These are phyloP conservation scores for Kodamaea arcana DNA, from an alignment of 1,139 yeast genomes.

Conservation along the genomic window DNA sequence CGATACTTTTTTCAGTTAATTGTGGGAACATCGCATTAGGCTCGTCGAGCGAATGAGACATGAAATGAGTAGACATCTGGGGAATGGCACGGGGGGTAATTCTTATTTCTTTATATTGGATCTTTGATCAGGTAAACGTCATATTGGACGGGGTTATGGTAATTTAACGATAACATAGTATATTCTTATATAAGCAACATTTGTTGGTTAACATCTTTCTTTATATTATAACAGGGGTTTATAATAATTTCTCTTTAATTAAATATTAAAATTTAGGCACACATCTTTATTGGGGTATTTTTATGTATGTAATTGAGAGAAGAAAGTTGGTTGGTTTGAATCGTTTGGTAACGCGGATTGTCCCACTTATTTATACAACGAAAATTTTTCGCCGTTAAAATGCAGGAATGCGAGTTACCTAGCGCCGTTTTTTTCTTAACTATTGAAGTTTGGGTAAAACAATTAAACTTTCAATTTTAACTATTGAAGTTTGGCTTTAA, in stretches of 20 bases:
- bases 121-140: constrained; percentile 19
- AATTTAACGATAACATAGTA: constrained; percentile 23
- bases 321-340: constrained; percentile 7
- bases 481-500: constrained; percentile 27
- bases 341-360: too few species aligned
- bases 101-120: constrained; percentile 2
- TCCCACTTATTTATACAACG: too few species aligned
- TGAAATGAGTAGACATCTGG: constrained; percentile 7
- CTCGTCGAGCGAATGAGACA: constrained; percentile 7
- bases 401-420: too few species aligned
- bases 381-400: too few species aligned
- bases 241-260: constrained; percentile 9
- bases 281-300: constrained; percentile 21
- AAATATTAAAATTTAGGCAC: constrained; percentile 28
- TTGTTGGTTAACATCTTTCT: constrained; percentile 7
- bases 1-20: constrained; percentile 3
- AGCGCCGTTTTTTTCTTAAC: neutral
- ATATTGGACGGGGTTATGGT: constrained; percentile 10
- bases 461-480: constrained; percentile 6
- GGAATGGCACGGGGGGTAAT: constrained; percentile 2
- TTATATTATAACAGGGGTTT: constrained; percentile 6
- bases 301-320: constrained; percentile 5
- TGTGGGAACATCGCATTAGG: constrained; percentile 2
- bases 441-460: neutral
- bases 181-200: constrained; percentile 10